Conservation (phyloP, 1,284 basidiomycete genomes). For the Irpex sp. region DNA sequence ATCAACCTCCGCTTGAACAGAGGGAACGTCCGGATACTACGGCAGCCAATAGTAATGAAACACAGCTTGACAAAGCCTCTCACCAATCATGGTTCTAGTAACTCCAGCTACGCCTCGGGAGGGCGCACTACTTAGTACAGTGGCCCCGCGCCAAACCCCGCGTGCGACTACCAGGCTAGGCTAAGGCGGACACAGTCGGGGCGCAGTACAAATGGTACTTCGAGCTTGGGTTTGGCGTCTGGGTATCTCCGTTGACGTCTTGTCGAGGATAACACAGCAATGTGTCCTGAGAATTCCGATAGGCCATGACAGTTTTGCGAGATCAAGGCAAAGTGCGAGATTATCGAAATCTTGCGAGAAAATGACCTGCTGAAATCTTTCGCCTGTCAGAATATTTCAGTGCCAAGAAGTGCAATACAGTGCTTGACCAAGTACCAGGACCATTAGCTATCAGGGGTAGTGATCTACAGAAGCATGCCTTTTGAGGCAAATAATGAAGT, state of each 20-base stretch:
- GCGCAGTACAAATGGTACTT: background rate
- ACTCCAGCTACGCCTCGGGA: background rate
- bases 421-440: no score
- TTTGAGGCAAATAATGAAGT: background rate
- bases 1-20: no score
- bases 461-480: background rate
- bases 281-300: background rate
- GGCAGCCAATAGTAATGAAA: background rate
- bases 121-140: background rate
- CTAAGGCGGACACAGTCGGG: background rate
- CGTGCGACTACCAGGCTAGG: background rate
- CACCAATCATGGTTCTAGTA: background rate
- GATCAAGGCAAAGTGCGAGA: no score
- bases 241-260: background rate
- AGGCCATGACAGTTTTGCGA: no score
- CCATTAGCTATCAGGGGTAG: background rate
- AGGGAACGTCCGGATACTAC: background rate
- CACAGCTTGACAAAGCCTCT: background rate
- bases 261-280: background rate
- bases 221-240: background rate
- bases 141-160: background rate
- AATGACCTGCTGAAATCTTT: no score
- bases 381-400: no score
- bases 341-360: no score
- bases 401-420: no score